phyloP scores from a whole-genome alignment of 495 filamentous ascomycete genomes.

The Saxophila tyrrhenica region DNA sequence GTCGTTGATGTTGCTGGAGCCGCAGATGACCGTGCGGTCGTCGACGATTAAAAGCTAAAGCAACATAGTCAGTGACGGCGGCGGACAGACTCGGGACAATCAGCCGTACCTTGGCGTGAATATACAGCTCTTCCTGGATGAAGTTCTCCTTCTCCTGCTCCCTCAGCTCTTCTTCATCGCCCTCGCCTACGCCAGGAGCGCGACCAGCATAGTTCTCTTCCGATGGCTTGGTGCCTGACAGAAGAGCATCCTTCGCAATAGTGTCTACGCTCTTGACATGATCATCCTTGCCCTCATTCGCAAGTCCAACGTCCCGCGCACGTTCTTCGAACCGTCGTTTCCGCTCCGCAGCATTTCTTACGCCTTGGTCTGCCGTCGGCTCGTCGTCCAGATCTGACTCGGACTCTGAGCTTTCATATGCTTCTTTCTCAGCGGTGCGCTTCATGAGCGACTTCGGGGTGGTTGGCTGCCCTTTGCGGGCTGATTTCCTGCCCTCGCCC shows the following conservation, averaged over 20 bases:
- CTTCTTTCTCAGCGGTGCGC: neutral
- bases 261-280: slow-evolving; percentile 45
- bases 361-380: slow-evolving; percentile 30
- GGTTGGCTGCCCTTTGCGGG: slow-evolving; percentile 1
- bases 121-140: slow-evolving; percentile 89
- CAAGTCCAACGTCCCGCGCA: slow-evolving; percentile 33
- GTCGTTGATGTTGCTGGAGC: slow-evolving; percentile 86
- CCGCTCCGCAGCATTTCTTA: slow-evolving; percentile 34
- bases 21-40: slow-evolving; percentile 71
- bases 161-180: slow-evolving; percentile 45
- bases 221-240: slow-evolving; percentile 49
- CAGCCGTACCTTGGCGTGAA: slow-evolving; percentile 61
- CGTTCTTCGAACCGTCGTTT: slow-evolving; percentile 56
- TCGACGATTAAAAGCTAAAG: slow-evolving; percentile 59
- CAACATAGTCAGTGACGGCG: slow-evolving; percentile 5
- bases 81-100: slow-evolving; percentile 1
- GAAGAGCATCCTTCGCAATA: slow-evolving; percentile 75
- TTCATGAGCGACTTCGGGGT: neutral
- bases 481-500: neutral
- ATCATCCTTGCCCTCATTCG: slow-evolving; percentile 25
- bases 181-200: neutral
- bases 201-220: slow-evolving; percentile 45
- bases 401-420: slow-evolving; percentile 3
- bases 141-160: slow-evolving; percentile 73
- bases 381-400: slow-evolving; percentile 26